phyloP scores from a whole-genome alignment of 352 stramenopile genomes.

The Phytopythium cucurbitacearum region DNA sequence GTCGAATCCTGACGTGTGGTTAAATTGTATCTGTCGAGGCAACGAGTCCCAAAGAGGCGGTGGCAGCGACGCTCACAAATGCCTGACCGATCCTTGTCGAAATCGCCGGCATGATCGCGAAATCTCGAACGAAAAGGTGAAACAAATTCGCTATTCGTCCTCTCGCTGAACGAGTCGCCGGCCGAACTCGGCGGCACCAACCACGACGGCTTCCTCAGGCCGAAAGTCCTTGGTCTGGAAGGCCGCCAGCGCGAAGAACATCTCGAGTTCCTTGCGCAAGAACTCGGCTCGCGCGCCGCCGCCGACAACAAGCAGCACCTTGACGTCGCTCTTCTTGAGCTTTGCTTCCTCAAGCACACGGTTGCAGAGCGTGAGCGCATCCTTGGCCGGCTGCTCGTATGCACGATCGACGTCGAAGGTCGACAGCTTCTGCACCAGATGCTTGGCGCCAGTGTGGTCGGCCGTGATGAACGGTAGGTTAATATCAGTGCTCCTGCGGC shows the following conservation, averaged over 20 bases:
- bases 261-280: constrained; percentile 45
- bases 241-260: constrained; percentile 36
- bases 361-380: constrained; percentile 32
- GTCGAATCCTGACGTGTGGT: no score
- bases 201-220: constrained; percentile 55
- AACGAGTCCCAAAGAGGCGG: no score
- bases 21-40: no score
- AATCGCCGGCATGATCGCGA: no score
- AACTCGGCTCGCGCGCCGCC: constrained; percentile 49
- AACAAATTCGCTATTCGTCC: background rate
- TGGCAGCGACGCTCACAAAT: background rate
- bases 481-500: constrained; percentile 44
- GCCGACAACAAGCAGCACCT: constrained; percentile 49
- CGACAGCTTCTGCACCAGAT: constrained; percentile 62
- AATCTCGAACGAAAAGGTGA: no score
- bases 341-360: constrained; percentile 23
- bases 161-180: constrained; percentile 29
- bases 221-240: constrained; percentile 49
- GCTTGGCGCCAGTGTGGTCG: constrained; percentile 58
- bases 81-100: background rate
- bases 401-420: constrained; percentile 44
- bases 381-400: constrained; percentile 29
- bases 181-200: constrained; percentile 54
- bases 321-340: constrained; percentile 35
- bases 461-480: constrained; percentile 80